These are phyloP conservation scores for Irpex sp. DNA, from an alignment of 1,284 basidiomycete genomes.

Conservation along the genomic window DNA sequence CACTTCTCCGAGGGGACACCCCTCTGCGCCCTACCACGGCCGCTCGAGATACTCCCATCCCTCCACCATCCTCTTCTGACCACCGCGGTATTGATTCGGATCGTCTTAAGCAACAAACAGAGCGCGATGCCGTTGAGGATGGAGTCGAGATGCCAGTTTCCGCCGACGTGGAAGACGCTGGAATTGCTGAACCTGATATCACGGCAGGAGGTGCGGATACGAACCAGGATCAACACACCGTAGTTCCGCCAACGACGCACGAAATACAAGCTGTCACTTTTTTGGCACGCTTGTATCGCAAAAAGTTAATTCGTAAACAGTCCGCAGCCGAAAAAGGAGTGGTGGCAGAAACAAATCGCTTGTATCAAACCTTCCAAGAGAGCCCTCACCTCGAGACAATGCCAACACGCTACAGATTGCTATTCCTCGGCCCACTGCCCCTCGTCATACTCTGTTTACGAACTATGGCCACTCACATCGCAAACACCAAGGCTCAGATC, in stretches of 20 bases:
- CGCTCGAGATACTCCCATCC: no score
- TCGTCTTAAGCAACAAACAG: neutral
- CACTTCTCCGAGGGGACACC: no score
- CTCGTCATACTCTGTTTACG: conserved; percentile 56
- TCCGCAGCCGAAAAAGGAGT: neutral
- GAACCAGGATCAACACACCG: neutral
- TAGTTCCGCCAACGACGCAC: neutral
- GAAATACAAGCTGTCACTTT: neutral
- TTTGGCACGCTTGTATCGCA: neutral
- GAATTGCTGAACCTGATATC: neutral
- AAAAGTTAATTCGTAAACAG: neutral
- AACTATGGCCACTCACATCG: conserved; percentile 33
- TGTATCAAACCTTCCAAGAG: neutral
- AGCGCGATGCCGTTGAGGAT: neutral
- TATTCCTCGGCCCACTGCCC: conserved; percentile 60
- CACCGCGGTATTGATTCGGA: no score
- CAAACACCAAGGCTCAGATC: conserved; percentile 39
- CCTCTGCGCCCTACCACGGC: no score
- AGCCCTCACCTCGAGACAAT: conserved; percentile 26
- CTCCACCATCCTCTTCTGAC: neutral
- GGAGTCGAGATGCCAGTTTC: neutral
- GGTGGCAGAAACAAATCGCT: neutral
- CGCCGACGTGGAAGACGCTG: neutral
- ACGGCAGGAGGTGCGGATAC: neutral
- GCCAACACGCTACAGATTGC: conserved; percentile 43